phyloP scores from a whole-genome alignment of 495 filamentous ascomycete species.

The Xylaria longipes region DNA sequence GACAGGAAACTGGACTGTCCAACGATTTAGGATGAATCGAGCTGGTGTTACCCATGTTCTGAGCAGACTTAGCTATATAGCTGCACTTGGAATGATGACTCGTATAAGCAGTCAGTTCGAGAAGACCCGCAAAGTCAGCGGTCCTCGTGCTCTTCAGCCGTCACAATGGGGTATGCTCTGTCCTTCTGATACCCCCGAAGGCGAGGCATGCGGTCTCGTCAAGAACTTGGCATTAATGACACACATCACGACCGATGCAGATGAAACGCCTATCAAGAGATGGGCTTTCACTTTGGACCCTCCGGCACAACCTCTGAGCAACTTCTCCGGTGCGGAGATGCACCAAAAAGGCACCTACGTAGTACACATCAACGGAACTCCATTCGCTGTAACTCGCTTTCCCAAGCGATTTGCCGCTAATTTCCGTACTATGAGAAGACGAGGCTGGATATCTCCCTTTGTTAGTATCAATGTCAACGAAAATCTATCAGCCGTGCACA shows the following conservation, averaged over 20 bases:
- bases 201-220: constrained; percentile 95
- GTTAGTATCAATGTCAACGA: constrained; percentile 94
- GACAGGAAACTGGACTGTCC: constrained; percentile 96
- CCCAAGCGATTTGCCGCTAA: constrained; percentile 82
- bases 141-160: constrained; percentile 92
- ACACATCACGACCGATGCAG: constrained; percentile 95
- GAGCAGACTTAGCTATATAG: constrained; percentile 94
- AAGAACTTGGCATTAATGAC: constrained; percentile 99
- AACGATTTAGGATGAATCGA: constrained; percentile 97
- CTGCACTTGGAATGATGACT: constrained; percentile 99
- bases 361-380: constrained; percentile 94
- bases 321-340: constrained; percentile 78
- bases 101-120: constrained; percentile 98
- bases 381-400: constrained; percentile 78
- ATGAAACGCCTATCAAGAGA: constrained; percentile 84
- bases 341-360: constrained; percentile 84
- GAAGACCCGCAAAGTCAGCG: constrained; percentile 94
- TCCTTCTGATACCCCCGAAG: constrained; percentile 95
- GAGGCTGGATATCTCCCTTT: constrained; percentile 90
- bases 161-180: constrained; percentile 99
- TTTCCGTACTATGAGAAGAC: constrained; percentile 84
- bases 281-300: constrained; percentile 80
- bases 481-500: constrained; percentile 88
- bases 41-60: constrained; percentile 97
- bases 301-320: constrained; percentile 60